Conservation (phyloP, 352 stramenopile genomes). For the Paralagenidium karlingii region DNA sequence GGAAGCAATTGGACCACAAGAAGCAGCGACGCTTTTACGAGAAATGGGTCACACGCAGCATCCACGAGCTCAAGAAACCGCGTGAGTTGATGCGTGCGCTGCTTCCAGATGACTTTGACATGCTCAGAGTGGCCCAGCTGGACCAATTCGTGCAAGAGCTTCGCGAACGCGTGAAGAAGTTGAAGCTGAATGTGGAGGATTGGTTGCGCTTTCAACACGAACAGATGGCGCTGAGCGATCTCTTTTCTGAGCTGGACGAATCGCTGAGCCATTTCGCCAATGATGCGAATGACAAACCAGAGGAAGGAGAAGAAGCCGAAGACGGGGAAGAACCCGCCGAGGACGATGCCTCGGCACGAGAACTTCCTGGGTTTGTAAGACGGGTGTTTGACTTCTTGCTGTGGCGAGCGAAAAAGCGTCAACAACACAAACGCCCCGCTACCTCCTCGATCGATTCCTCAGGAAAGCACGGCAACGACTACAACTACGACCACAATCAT, state of each 20-base stretch:
- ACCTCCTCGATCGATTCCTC: no score
- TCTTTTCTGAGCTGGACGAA: constrained; percentile 18
- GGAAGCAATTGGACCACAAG: no score
- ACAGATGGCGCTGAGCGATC: constrained; percentile 19
- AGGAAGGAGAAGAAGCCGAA: constrained; percentile 46
- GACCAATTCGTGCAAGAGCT: constrained; percentile 32
- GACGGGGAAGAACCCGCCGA: constrained; percentile 4
- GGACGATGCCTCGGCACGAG: neutral
- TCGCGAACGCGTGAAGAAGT: constrained; percentile 16
- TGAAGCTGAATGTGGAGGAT: constrained; percentile 9
- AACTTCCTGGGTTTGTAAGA: constrained; percentile 6
- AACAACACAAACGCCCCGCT: constrained; percentile 1
- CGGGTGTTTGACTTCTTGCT: constrained; percentile 9
- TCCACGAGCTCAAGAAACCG: no score
- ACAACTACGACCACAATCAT: constrained; percentile 11
- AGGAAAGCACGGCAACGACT: no score
- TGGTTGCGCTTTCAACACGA: constrained; percentile 20
- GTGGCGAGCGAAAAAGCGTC: constrained; percentile 4
- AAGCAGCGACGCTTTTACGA: no score
- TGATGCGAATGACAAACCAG: constrained; percentile 31
- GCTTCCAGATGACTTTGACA: no score
- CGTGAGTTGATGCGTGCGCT: no score
- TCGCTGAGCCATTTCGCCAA: constrained; percentile 15
- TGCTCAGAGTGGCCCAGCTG: constrained; percentile 25
- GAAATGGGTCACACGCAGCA: no score